These are phyloP conservation scores for Ceriops tagal DNA, from an alignment of 345 rosid genomes.

Conservation along the genomic window DNA sequence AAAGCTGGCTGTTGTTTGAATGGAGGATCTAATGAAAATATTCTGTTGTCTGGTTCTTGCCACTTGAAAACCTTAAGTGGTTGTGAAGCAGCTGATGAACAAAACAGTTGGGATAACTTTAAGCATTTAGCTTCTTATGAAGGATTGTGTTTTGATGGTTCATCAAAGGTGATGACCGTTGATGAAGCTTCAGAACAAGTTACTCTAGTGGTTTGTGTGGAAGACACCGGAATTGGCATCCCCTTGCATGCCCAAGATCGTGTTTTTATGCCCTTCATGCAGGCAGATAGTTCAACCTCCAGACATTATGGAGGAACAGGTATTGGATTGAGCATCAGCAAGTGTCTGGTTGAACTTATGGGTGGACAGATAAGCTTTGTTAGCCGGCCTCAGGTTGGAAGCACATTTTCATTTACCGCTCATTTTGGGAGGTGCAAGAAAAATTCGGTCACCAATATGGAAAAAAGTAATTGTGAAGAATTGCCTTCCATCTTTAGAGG, in stretches of 20 bases:
- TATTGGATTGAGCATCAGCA: conserved; percentile 93
- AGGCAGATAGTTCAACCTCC: conserved; percentile 97
- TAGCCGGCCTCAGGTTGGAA: conserved; percentile 77
- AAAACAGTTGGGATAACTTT: conserved; percentile 81
- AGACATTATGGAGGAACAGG: conserved; percentile 93
- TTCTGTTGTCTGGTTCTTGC: conserved; percentile 15
- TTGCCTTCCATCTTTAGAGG: conserved; percentile 71
- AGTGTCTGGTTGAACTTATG: conserved; percentile 93
- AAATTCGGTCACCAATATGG: conserved; percentile 25
- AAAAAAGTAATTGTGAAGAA: conserved; percentile 57
- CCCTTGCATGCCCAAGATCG: conserved; percentile 80
- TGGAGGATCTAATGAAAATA: conserved; percentile 50
- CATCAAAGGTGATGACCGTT: conserved; percentile 28
- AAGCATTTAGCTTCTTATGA: conserved; percentile 58
- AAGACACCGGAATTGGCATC: conserved; percentile 96
- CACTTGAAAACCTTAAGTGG: conserved; percentile 82
- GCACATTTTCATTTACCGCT: conserved; percentile 83
- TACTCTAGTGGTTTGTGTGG: conserved; percentile 71
- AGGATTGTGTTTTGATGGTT: conserved; percentile 27
- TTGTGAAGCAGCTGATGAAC: conserved; percentile 81
- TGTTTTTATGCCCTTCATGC: conserved; percentile 93
- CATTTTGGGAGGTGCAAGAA: conserved; percentile 51
- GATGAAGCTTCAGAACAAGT: conserved; percentile 44
- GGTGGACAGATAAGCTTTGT: conserved; percentile 77
- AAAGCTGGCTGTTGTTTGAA: conserved; percentile 41